Percentiles rank a stretch among this genome's conserved stretches.
These are phyloP conservation scores for Hypomontagnella submonticulosa DNA, from an alignment of 495 filamentous ascomycete species.

Conservation along the genomic window DNA sequence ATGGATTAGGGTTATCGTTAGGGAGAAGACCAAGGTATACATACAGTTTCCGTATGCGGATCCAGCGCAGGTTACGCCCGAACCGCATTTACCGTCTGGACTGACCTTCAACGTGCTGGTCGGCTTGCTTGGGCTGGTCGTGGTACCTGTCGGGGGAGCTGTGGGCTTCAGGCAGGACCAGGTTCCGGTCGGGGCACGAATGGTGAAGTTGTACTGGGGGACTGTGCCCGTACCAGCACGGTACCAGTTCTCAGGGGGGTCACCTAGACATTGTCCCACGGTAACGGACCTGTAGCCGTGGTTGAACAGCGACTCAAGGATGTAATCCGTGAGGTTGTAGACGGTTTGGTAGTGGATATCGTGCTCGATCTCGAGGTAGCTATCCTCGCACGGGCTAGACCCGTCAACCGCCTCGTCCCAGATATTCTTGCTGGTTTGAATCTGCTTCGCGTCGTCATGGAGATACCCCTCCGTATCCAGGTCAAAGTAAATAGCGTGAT, in stretches of 20 bases:
- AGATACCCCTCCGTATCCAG: conserved; percentile 84
- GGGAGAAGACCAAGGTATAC: conserved; percentile 23
- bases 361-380: conserved; percentile 77
- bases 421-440: conserved; percentile 78
- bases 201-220: conserved; percentile 39
- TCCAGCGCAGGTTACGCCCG: conserved; percentile 60
- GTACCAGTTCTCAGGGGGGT: conserved; percentile 79
- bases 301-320: conserved; percentile 67
- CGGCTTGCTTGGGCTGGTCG: conserved; percentile 31
- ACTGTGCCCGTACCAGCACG: conserved; percentile 50
- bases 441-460: conserved; percentile 66
- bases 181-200: conserved; percentile 41
- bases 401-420: conserved; percentile 68
- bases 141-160: conserved; percentile 35
- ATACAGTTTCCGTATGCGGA: conserved; percentile 54
- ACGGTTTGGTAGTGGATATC: conserved; percentile 83
- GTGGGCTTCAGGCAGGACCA: conserved; percentile 39
- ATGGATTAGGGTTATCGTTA: conserved; percentile 23
- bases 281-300: conserved; percentile 75
- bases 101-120: conserved; percentile 52
- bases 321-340: conserved; percentile 79
- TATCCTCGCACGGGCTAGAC: conserved; percentile 56
- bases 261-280: conserved; percentile 78
- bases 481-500: conserved; percentile 79
- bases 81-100: conserved; percentile 64